Base-by-base conservation (phyloP, 768 basidiomycete genomes). In the Suillus sp. region DNA sequence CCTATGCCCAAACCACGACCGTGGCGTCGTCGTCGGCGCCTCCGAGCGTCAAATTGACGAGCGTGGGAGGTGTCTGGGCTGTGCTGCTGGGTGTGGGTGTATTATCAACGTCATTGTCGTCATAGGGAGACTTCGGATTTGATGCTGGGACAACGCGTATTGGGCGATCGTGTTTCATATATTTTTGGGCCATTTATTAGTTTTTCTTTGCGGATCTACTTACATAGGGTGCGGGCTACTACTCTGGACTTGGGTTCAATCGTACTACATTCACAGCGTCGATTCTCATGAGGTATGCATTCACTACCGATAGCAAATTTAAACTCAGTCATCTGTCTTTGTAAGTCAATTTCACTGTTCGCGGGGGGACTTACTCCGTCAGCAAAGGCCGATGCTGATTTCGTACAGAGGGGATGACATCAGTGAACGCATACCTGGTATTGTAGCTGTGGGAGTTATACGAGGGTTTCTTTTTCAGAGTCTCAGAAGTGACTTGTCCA, bases 1-100 rank as follows among this genome's bases (percentile, higher is more conserved):
- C 73, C n/a, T 89, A 81, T 62, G 84, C 82, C 16, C 59, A 64
- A 53, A 38, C 30, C 3, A 62, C 64, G 27, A 67, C 63, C 6
- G 59, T 66, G 5, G 58, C 74, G 10, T 59, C 25, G 6, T 66
- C 68, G 3, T 65, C 64, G 2, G 67, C 68, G 22, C 58, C 59
- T 59, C 20, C 40, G 43, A 69, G 55, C 20, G 65, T 55, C 14
- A 43, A 45, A 4, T 53, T 64, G 34, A 62, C 69, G 8, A 56
- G 51, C 16, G 66, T 60, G 43, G 45, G 70, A 2, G 37, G 53
- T 25, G 16, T 42, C 32, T 59, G 69, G 63, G 57, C 59, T n/a
- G 50, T 65, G 25, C 38, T 72, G n/a, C 11, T 70, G 48, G 60
- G 67, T 27, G 59, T 65, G 45, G 61, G 53, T 9, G 11, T 59